Evolutionary conservation across 2,329 filamentous ascomycete species (phyloP), one percentile per base, ranked within the genome.

Genomic region (Piedraia hortae): DNA sequence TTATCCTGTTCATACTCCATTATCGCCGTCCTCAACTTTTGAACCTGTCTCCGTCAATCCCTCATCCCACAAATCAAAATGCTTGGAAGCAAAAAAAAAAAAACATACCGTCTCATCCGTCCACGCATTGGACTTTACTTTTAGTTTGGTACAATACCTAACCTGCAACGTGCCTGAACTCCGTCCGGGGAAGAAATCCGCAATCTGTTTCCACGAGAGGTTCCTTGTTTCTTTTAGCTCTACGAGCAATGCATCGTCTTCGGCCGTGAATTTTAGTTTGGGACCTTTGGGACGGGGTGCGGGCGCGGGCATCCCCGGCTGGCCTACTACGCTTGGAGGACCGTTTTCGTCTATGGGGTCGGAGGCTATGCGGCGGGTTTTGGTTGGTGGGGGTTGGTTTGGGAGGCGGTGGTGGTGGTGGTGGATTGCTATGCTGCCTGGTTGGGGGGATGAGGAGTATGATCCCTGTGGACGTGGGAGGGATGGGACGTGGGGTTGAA

Each of bases 151-250:
- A 43, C 80, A 91, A 44, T 91, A 91, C 16, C 80, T 68, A 24
- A 91, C 80, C 45, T 91, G 80, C 28, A 91, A 50, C 14, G 80
- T 90, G 10, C 80, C 80, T 20, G 74, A 88, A 26, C 74, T 85
- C 26, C 80, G 59, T 2, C 78, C 80, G 1, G 80, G 80, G 35
- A 91, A 91, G 48, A 90, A 90, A 40, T 90, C 80, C 25, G 78
- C 75, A 38, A 91, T 91, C 53, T 91, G 80, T 48, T 89, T 90
- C 80, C 80, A 91, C 4, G 80, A 89, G 41, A 91, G 54, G 39
- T 75, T 80, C 46, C 85, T 88, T 39, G 85, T 80, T 47, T 91
- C 80, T 45, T 91, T 91, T 29, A 91, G 53, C 39, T 89, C 74
- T 25, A 90, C 68, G 24, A 91, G 55, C 21, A 89, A 51, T 33